phyloP scores from a whole-genome alignment of 495 filamentous ascomycete genomes.

The Xylona heveae region DNA sequence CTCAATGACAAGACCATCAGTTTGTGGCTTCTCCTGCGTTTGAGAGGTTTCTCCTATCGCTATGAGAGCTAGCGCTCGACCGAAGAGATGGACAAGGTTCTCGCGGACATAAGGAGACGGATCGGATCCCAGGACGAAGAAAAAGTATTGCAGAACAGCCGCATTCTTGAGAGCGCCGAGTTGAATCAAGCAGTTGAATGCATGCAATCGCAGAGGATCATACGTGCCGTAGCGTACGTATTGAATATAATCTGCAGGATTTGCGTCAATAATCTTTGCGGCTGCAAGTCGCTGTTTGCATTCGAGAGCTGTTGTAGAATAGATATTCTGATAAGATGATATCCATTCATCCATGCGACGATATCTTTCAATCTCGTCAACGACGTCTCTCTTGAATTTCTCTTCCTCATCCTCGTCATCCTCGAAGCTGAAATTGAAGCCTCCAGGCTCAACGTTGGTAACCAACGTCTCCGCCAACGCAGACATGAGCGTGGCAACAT shows the following conservation, averaged over 20 bases:
- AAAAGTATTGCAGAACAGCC: conserved; percentile 42
- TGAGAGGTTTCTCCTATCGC: conserved; percentile 37
- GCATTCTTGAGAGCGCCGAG: conserved; percentile 46
- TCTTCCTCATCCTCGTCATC: conserved; percentile 30
- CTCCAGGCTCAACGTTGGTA: conserved; percentile 5
- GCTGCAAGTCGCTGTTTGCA: conserved; percentile 56
- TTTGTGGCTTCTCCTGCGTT: conserved; percentile 13
- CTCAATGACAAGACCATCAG: conserved; percentile 59
- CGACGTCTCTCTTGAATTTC: conserved; percentile 41
- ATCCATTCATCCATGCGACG: conserved; percentile 89
- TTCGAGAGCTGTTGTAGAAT: conserved; percentile 62
- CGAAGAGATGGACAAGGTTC: conserved; percentile 43
- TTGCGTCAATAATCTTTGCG: conserved; percentile 37
- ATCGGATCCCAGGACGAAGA: conserved; percentile 52
- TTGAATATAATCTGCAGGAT: conserved; percentile 48
- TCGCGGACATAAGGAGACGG: conserved; percentile 62
- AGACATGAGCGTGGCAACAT: conserved; percentile 61
- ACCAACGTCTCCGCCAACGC: conserved; percentile 61
- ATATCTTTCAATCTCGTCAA: conserved; percentile 77
- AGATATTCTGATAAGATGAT: conserved; percentile 76
- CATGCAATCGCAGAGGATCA: conserved; percentile 60
- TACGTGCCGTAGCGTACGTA: conserved; percentile 62
- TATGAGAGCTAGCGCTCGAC: conserved; percentile 50
- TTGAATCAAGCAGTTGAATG: conserved; percentile 62
- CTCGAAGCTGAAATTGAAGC: conserved; percentile 27